Evolutionary conservation across 768 basidiomycete genomes (phyloP).

Genomic region (Termitomyces sp.): DNA sequence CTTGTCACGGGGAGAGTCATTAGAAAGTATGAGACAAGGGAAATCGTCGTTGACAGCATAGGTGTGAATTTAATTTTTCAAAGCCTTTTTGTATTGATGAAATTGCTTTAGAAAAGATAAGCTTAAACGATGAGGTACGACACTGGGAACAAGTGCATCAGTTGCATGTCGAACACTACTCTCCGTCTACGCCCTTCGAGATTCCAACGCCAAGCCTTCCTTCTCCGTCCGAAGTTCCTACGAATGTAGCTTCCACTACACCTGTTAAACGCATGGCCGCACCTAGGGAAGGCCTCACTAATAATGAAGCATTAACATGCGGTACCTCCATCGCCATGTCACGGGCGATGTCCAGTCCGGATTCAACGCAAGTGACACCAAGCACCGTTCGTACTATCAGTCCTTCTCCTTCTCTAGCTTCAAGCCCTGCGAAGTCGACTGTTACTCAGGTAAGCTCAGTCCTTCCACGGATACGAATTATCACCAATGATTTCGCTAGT

Average conservation of each 20-base stretch:
- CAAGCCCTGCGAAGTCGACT: constrained; percentile 24
- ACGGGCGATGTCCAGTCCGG: constrained; percentile 10
- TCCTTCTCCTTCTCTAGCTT: constrained; percentile 14
- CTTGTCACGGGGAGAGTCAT: constrained; percentile 42
- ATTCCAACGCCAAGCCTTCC: constrained; percentile 27
- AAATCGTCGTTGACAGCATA: constrained; percentile 44
- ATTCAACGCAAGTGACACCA: constrained; percentile 13
- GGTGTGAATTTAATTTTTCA: constrained; percentile 30
- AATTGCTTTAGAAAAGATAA: constrained; percentile 29
- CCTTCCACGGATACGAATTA: not conserved
- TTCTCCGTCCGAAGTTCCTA: constrained; percentile 5
- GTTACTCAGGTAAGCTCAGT: constrained; percentile 1
- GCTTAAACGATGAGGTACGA: constrained; percentile 53
- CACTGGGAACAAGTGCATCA: constrained; percentile 51
- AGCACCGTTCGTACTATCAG: constrained; percentile 12
- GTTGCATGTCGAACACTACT: constrained; percentile 52
- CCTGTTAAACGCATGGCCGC: constrained; percentile 5
- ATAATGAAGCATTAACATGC: not conserved
- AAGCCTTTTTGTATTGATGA: not conserved
- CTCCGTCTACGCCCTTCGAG: constrained; percentile 42
- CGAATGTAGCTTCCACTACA: not conserved
- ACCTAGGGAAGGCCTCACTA: not conserved
- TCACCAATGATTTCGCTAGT: constrained; percentile 11
- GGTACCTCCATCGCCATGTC: not conserved
- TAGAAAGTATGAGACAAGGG: constrained; percentile 34